Conservation (phyloP, 805 yeast genomes). For the Cyberlindnera japonica region DNA sequence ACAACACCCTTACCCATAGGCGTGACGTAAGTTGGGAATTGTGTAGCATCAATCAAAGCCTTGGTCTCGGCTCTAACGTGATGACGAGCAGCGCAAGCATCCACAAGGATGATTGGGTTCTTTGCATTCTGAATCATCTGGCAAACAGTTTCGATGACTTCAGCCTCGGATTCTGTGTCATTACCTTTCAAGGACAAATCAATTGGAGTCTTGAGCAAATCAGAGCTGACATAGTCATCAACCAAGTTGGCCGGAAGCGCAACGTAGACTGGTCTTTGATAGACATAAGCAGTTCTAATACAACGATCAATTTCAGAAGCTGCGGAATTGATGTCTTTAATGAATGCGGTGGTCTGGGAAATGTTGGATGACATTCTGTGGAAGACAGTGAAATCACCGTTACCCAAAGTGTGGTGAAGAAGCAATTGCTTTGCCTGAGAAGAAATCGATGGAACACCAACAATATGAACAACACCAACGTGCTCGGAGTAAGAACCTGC, state of each 20-base stretch:
- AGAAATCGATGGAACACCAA: slow-evolving; percentile 78
- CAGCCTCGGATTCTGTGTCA: slow-evolving; percentile 58
- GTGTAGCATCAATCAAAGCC: slow-evolving; percentile 59
- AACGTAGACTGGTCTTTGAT: slow-evolving; percentile 78
- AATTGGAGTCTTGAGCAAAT: slow-evolving; percentile 58
- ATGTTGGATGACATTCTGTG: slow-evolving; percentile 74
- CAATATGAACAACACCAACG: slow-evolving; percentile 79
- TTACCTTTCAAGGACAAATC: slow-evolving; percentile 56
- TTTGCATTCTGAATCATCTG: slow-evolving; percentile 52
- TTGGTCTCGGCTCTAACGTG: slow-evolving; percentile 59
- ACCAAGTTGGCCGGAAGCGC: slow-evolving; percentile 82
- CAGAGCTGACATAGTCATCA: slow-evolving; percentile 56
- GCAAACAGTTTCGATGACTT: slow-evolving; percentile 52
- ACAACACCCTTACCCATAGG: slow-evolving; percentile 88
- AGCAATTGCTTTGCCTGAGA: slow-evolving; percentile 70
- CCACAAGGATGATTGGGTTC: slow-evolving; percentile 75
- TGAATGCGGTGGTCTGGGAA: slow-evolving; percentile 59
- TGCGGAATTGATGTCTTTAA: slow-evolving; percentile 62
- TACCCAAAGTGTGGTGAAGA: slow-evolving; percentile 81
- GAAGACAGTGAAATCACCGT: slow-evolving; percentile 78
- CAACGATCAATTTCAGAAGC: slow-evolving; percentile 71
- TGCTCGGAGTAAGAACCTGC: slow-evolving; percentile 91
- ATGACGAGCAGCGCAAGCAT: slow-evolving; percentile 85
- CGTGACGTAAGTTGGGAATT: slow-evolving; percentile 79
- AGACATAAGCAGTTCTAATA: slow-evolving; percentile 63